phyloP scores from a whole-genome alignment of 2,329 filamentous ascomycete species.

The Metarhizium anisopliae region DNA sequence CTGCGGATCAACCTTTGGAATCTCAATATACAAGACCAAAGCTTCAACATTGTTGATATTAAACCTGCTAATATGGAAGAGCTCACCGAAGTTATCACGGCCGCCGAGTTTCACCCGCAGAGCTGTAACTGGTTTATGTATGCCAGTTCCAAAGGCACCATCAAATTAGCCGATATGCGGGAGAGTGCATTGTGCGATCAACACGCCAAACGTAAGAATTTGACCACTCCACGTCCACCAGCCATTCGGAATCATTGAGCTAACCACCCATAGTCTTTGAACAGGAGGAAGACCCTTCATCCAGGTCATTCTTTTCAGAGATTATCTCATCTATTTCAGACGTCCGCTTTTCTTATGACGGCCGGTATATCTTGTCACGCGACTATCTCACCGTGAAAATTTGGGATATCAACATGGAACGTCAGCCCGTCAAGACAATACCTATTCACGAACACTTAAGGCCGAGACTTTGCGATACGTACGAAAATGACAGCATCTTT shows the following conservation, averaged over 20 bases:
- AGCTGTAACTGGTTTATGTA: constrained; percentile 99
- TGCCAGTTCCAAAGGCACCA: constrained; percentile 96
- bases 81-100: constrained; percentile 96
- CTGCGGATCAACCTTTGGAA: constrained; percentile 98
- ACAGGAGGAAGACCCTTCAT: constrained; percentile 93
- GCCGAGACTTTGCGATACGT: constrained; percentile 91
- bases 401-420: constrained; percentile 99
- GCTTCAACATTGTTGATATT: constrained; percentile 99
- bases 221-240: not conserved
- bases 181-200: constrained; percentile 93
- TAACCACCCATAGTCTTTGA: constrained; percentile 67
- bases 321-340: constrained; percentile 99
- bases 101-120: constrained; percentile 90
- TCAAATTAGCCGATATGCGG: constrained; percentile 97
- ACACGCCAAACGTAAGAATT: constrained; percentile 72
- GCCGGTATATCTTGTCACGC: constrained; percentile 91
- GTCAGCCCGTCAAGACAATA: constrained; percentile 94
- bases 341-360: constrained; percentile 93
- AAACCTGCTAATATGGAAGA: constrained; percentile 99
- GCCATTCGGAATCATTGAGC: constrained; percentile 1
- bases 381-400: constrained; percentile 99
- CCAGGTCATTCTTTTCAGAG: constrained; percentile 98
- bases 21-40: constrained; percentile 97
- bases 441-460: constrained; percentile 96
- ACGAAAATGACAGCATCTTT: constrained; percentile 99